Evolutionary conservation across 2,329 filamentous ascomycete species (phyloP), one percentile per base, ranked within the genome.

Genomic region (Beauveria bassiana): DNA sequence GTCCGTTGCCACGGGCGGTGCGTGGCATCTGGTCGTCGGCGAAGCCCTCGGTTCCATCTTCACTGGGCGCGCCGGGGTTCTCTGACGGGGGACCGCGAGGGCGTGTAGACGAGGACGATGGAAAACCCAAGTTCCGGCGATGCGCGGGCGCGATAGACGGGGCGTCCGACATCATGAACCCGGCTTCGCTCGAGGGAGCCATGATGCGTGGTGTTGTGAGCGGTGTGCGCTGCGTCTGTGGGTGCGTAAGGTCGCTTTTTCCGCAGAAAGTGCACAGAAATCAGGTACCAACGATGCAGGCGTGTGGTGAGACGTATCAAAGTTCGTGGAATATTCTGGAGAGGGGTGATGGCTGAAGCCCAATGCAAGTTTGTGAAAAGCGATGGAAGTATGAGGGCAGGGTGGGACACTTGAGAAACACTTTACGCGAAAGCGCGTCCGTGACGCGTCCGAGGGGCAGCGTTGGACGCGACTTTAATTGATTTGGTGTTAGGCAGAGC

Each of bases 41-140:
- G 66, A 86, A 86, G 4, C 83, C 84, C 65, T 85, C 82, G 10
- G 74, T 81, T 67, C 84, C 84, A 62, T 86, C 83, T 62, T 87
- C 85, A 65, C 84, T 86, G n/a, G 78, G 77, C 0, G 80, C 81
- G 58, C 80, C 84, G 64, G 81, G 69, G 64, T 81, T 86, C 72
- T 88, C 85, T 5, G 85, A 87, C 1, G 83, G 85, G n/a, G 84
- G 85, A 0, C 77, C 83, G 66, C 81, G 75, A 28, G 83, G 82
- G 43, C 82, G 78, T 16, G 78, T 74, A 43, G 78, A 77, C 7
- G 82, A 83, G 8, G 82, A 84, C 49, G 80, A 79, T 62, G 78
- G 78, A 59, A 78, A 75, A 57, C 71, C 74, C 34, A 72, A 70
- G 63, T 75, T 74, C 61, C 75, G 72, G 64, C 75, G 80, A 79